Base-by-base conservation (phyloP, 1,139 yeast genomes). In the Geotrichum europaeum region DNA sequence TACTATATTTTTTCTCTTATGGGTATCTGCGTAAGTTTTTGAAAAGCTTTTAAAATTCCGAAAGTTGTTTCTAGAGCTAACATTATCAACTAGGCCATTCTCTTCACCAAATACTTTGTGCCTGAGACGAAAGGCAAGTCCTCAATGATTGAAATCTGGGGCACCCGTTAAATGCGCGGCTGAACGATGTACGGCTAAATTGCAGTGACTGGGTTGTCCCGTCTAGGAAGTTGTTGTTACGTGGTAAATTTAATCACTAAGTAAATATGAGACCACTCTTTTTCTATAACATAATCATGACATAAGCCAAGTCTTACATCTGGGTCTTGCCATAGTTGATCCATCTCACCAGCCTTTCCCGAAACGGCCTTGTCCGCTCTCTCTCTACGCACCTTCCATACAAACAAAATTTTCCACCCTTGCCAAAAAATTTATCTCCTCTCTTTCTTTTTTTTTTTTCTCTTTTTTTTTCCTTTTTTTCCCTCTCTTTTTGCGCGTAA, bases 1-100 rank as follows among this genome's bases (percentile, higher is more conserved):
- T 94, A 89, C 74, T 78, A 84, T 62, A 72, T 89, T 13, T 92
- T 94, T 73, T 84, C 95, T n/a, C n/a, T 24, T 5, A 59, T 59
- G 36, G 61, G 61, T 15, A 20, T 55, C n/a, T 6, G 40, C 24
- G 61, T 58, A 50, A 53, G 60, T 58, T 20, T 58, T 20, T 43
- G 18, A 34, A 55, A 20, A 3, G 9, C 40, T 53, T 36, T 25
- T 40, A 13, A 18, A 15, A 10, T 47, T 22, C 2, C 22, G 20
- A 50, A 30, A 5, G 32, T 25, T 40, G 13, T 15, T 49, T 13
- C 43, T n/a, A 12, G 22, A 24, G 4, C 52, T 36, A 52, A 52
- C 55, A 12, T 3, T 45, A 28, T 40, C 20, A 5, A n/a, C 7
- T 53, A 58, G 57, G 60, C 56, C 13, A 34, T 59, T 9, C 0